A percentile compares a stretch with the other conserved stretches of the same genome.
Conservation (phyloP, 345 rosid genomes). For the Lepidium didymum region DNA sequence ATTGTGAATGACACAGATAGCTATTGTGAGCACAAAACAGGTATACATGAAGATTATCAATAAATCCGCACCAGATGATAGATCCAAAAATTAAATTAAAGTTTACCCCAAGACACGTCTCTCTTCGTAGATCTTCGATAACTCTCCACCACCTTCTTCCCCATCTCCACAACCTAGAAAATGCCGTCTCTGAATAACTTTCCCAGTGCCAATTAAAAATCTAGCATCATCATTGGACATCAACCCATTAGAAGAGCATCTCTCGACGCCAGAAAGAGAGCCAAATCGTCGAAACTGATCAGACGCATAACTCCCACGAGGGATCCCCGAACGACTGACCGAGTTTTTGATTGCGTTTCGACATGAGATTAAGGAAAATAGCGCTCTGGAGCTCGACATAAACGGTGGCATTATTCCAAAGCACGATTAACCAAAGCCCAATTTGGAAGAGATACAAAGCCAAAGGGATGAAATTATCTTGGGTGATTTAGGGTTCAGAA, state of each 20-base stretch:
- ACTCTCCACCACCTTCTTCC: constrained; percentile 71
- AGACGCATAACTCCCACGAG: neutral
- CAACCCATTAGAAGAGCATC: constrained; percentile 13
- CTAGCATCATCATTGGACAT: constrained; percentile 18
- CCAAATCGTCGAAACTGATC: constrained; percentile 38
- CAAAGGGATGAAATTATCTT: neutral
- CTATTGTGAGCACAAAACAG: neutral
- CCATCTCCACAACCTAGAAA: constrained; percentile 96
- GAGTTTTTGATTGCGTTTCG: constrained; percentile 28
- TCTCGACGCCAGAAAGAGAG: constrained; percentile 33
- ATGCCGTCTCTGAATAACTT: constrained; percentile 44
- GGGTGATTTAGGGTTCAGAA: neutral
- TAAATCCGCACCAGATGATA: neutral
- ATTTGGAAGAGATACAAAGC: neutral
- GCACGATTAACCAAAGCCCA: constrained; percentile 2
- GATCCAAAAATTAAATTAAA: neutral
- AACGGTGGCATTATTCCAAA: constrained; percentile 54
- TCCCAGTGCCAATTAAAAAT: neutral
- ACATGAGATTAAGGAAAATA: constrained; percentile 35
- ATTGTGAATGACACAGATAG: neutral
- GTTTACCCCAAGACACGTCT: constrained; percentile 75
- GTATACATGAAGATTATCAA: neutral
- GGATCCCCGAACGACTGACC: constrained; percentile 20
- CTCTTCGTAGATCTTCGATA: constrained; percentile 85
- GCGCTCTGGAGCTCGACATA: constrained; percentile 38